These are phyloP conservation scores for Alectoria sarmentosa DNA, from an alignment of 495 filamentous ascomycete genomes.

Conservation along the genomic window DNA sequence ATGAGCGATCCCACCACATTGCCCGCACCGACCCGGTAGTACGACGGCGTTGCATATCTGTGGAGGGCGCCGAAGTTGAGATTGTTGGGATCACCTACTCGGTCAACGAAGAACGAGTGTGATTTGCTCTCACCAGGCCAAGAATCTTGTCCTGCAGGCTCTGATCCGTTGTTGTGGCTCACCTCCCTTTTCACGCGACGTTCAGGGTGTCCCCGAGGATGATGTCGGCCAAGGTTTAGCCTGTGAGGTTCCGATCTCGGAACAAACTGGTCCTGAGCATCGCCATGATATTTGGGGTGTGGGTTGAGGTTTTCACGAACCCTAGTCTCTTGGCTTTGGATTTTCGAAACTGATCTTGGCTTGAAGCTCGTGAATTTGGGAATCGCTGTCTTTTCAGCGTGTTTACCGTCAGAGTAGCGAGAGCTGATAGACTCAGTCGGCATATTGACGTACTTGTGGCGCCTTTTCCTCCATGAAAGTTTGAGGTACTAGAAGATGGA, in stretches of 20 bases:
- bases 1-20: slow-evolving; percentile 48
- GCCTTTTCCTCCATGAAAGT: neutral
- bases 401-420: neutral
- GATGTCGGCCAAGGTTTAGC: slow-evolving; percentile 5
- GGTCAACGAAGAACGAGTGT: slow-evolving; percentile 42
- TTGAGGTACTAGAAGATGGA: neutral
- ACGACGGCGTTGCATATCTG: slow-evolving; percentile 52
- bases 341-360: slow-evolving; percentile 34
- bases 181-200: neutral
- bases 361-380: slow-evolving; percentile 65
- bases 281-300: neutral
- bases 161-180: neutral
- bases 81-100: slow-evolving; percentile 55
- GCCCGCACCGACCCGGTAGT: slow-evolving; percentile 52
- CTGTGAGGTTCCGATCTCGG: neutral
- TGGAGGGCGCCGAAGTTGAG: slow-evolving; percentile 54
- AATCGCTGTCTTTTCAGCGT: slow-evolving; percentile 32
- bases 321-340: neutral
- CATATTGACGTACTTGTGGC: slow-evolving; percentile 7
- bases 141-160: slow-evolving; percentile 21
- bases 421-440: neutral
- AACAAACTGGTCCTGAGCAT: neutral
- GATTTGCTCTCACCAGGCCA: slow-evolving; percentile 11
- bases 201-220: slow-evolving; percentile 23
- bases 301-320: neutral